Evolutionary conservation across 2,329 filamentous ascomycete genomes (phyloP).

Genomic region (Dryadomyces sulphureus): DNA sequence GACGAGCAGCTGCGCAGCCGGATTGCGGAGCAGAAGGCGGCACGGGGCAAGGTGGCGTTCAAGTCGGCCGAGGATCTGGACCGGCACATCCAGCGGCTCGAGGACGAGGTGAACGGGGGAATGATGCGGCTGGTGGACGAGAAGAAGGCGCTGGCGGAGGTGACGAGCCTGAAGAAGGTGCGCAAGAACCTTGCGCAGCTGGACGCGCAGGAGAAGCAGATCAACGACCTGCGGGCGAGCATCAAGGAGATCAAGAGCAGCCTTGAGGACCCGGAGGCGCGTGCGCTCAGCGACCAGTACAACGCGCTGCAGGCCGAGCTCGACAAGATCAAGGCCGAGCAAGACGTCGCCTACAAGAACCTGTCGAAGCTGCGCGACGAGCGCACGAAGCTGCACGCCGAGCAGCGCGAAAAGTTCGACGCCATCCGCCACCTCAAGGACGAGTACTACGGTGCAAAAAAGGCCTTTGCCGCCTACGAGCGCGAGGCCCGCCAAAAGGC

Average conservation of each 20-base stretch:
- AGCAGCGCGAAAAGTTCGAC: slow-evolving; percentile 75
- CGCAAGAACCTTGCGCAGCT: slow-evolving; percentile 84
- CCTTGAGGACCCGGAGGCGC: slow-evolving; percentile 82
- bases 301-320: slow-evolving; percentile 74
- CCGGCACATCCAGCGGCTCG: slow-evolving; percentile 62
- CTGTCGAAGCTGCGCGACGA: slow-evolving; percentile 74
- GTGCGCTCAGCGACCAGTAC: slow-evolving; percentile 78
- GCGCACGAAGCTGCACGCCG: slow-evolving; percentile 64
- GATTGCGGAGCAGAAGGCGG: slow-evolving; percentile 74
- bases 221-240: slow-evolving; percentile 74
- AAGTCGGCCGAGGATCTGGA: slow-evolving; percentile 84
- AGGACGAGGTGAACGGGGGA: slow-evolving; percentile 75
- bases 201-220: slow-evolving; percentile 73
- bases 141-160: slow-evolving; percentile 79
- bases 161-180: slow-evolving; percentile 70
- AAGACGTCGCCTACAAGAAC: slow-evolving; percentile 82
- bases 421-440: slow-evolving; percentile 82
- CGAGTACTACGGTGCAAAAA: slow-evolving; percentile 66
- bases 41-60: slow-evolving; percentile 66
- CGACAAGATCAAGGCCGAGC: slow-evolving; percentile 78
- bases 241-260: slow-evolving; percentile 80
- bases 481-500: slow-evolving; percentile 64
- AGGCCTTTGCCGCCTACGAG: slow-evolving; percentile 73
- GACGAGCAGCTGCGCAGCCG: slow-evolving; percentile 80
- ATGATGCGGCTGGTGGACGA: slow-evolving; percentile 94